Conservation (phyloP, 2,329 filamentous ascomycete species). For the Orbilia blumenaviensis region DNA sequence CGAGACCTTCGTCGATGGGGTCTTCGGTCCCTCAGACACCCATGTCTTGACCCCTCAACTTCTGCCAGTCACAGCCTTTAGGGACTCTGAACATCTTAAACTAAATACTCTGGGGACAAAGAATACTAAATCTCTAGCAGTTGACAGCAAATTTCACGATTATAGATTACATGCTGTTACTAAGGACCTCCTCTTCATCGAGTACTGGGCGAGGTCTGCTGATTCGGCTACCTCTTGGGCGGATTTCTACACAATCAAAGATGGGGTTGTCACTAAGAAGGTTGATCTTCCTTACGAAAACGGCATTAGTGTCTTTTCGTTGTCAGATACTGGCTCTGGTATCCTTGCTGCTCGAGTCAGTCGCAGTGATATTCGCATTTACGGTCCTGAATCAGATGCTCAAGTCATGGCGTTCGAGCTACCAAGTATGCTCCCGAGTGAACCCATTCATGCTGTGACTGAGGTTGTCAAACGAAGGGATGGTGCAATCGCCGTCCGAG, state of each 20-base stretch:
- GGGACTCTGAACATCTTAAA: slow-evolving; percentile 66
- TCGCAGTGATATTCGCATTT: slow-evolving; percentile 71
- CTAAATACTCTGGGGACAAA: slow-evolving; percentile 75
- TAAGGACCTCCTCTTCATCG: slow-evolving; percentile 30
- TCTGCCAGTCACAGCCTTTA: slow-evolving; percentile 36
- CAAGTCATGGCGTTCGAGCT: slow-evolving; percentile 30
- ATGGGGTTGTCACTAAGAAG: slow-evolving; percentile 74
- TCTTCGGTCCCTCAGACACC: slow-evolving; percentile 17
- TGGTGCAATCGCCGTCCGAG: slow-evolving; percentile 76
- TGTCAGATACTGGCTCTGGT: slow-evolving; percentile 78
- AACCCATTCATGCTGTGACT: slow-evolving; percentile 74
- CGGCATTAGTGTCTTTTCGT: slow-evolving; percentile 76
- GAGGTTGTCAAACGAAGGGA: slow-evolving; percentile 79
- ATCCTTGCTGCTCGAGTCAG: slow-evolving; percentile 85
- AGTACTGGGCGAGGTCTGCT: slow-evolving; percentile 35
- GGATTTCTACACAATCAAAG: slow-evolving; percentile 84
- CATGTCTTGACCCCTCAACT: slow-evolving; percentile 42
- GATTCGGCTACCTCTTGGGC: slow-evolving; percentile 67
- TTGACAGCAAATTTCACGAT: slow-evolving; percentile 28
- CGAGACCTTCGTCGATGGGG: slow-evolving; percentile 32
- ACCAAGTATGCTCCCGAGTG: slow-evolving; percentile 60
- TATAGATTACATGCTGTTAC: slow-evolving; percentile 44
- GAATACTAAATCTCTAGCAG: slow-evolving; percentile 56
- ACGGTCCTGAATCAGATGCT: slow-evolving; percentile 40
- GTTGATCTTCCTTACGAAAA: slow-evolving; percentile 70